Conservation (phyloP, 2,329 filamentous ascomycete genomes). For the Thielaviopsis punctulata region DNA sequence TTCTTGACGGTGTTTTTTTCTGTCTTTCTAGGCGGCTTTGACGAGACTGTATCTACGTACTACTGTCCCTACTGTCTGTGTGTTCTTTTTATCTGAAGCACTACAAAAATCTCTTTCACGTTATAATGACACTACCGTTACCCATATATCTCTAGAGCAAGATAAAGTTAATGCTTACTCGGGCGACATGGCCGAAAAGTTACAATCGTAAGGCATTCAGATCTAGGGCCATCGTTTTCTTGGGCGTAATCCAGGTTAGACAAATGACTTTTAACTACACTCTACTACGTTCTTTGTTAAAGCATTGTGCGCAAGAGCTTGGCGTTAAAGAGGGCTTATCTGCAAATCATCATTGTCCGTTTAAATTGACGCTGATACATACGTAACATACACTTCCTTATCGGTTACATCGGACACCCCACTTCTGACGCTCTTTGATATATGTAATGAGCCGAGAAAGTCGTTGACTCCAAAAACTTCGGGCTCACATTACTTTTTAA, state of each 20-base stretch:
- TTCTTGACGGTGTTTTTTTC: not conserved
- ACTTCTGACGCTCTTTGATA: not conserved
- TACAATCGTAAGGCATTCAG: too few species aligned
- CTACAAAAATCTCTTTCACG: not conserved
- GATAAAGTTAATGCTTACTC: not conserved
- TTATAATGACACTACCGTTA: not conserved
- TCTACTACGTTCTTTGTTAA: too few species aligned
- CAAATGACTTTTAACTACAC: too few species aligned
- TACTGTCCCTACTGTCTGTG: not conserved
- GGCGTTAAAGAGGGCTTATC: too few species aligned
- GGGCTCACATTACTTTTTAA: not conserved
- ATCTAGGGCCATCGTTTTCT: too few species aligned
- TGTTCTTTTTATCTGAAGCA: not conserved
- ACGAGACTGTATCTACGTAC: not conserved
- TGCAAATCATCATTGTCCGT: not conserved
- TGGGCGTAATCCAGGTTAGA: too few species aligned
- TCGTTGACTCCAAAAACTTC: not conserved
- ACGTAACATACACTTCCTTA: not conserved
- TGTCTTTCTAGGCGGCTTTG: not conserved
- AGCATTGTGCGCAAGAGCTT: too few species aligned
- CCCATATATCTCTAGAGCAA: not conserved
- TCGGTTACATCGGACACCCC: not conserved
- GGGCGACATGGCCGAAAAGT: too few species aligned
- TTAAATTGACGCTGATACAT: not conserved
- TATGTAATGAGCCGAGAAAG: not conserved